Conservation (phyloP, 2,329 filamentous ascomycete species). For the Pseudogymnoascus sp. region DNA sequence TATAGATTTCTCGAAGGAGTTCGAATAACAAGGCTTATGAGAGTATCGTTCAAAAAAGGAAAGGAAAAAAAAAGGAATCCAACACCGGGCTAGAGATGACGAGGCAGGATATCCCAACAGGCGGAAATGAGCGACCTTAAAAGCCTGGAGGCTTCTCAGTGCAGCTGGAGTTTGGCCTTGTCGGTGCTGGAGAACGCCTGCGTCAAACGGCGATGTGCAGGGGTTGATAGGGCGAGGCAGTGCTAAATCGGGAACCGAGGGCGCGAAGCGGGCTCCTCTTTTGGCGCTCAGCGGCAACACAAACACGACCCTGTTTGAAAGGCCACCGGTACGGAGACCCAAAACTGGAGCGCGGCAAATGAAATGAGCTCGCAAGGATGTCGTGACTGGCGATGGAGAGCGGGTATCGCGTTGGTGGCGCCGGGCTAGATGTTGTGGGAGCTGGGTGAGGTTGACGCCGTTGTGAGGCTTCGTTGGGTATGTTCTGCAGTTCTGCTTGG, state of each 20-base stretch:
- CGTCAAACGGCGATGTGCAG: slow-evolving; percentile 4
- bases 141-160: slow-evolving; percentile 9
- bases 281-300: slow-evolving; percentile 11
- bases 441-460: slow-evolving; percentile 6
- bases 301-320: slow-evolving; percentile 12
- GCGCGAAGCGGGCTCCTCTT: slow-evolving; percentile 8
- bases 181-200: slow-evolving; percentile 5
- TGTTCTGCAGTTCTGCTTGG: not conserved
- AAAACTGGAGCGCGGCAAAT: slow-evolving; percentile 10
- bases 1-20: not conserved
- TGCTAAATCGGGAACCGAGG: slow-evolving; percentile 11
- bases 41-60: slow-evolving; percentile 6
- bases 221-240: slow-evolving; percentile 9
- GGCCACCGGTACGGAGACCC: slow-evolving; percentile 5
- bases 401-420: slow-evolving; percentile 11
- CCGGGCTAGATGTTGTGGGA: not conserved
- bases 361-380: slow-evolving; percentile 6
- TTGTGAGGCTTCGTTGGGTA: not conserved
- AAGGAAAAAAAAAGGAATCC: slow-evolving; percentile 1
- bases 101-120: slow-evolving; percentile 2
- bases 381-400: not conserved
- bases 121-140: slow-evolving; percentile 9
- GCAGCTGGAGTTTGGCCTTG: not conserved
- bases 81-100: slow-evolving; percentile 2
- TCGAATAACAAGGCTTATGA: slow-evolving; percentile 7